Base-by-base conservation (phyloP, 345 rosid genomes). In the Diplotaxis tenuifolia region DNA sequence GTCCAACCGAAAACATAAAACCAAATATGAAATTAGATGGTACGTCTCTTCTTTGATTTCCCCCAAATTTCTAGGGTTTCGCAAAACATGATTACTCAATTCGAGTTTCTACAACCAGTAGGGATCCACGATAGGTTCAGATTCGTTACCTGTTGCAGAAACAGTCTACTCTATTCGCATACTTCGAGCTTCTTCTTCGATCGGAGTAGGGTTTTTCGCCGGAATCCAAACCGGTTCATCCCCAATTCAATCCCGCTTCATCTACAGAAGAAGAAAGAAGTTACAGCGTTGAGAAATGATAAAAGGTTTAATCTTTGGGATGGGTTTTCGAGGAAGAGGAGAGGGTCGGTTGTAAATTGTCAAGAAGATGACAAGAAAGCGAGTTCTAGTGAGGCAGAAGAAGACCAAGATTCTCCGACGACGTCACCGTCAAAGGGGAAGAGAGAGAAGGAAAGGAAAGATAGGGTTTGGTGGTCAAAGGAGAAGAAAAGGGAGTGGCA, bases 401-500 rank as follows among this genome's bases (percentile, higher is more conserved):
- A 62, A 62, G 69, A 61, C 54, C 72, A 71, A 67, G 73, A 66
- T 38, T 62, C 85, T 72, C 82, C 87, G 18, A 63, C 89, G 31
- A 84, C 83, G 67, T 62, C 85, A 70, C 82, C 87, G 18, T 65
- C 89, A 27, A 84, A 84, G 67, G 78, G 71, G 81, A 80, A 82
- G 65, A 78, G 82, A 72, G 91, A 78, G 82, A 89, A 86, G 77
- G 74, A 80, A 49, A 82, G 75, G 73, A 84, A 80, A 75, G 70
- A 80, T 47, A 68, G 86, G 47, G 63, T 81, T 69, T 90, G 91
- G 97, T 81, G 87, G 90, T 85, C 96, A 5, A 88, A 84, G 70
- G 83, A 82, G 32, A 85, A 79, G 82, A 85, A 77, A 57, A 83
- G 89, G 86, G 82, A 80, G 71, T 95, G 98, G 99, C 85, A 90